Base-by-base conservation (phyloP, 371 early-diverging fungal species). In the Mortierella sp. region DNA sequence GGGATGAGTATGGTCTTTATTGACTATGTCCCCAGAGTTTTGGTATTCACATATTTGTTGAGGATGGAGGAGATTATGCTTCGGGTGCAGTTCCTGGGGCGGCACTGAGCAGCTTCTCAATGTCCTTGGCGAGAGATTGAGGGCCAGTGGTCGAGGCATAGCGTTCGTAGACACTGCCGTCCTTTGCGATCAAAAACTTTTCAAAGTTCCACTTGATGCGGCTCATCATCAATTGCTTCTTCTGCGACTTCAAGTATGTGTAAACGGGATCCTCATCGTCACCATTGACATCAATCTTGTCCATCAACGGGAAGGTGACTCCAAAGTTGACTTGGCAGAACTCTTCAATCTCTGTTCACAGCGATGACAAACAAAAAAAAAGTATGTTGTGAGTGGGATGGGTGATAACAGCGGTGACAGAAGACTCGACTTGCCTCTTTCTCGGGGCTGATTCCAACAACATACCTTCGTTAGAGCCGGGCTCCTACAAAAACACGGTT, bases 251-350 rank as follows among this genome's bases (percentile, higher is more conserved):
- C 46, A 96, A 72, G 73, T 83, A 95, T 45, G 85, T 80, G 80
- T 85, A 95, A 24, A 96, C 80, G 24, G 92, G 89, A 60, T 90
- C 83, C 60, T 83, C 90, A 37, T 92, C 79, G 25, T 85, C 78
- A 12, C 95, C 95, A 65, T 92, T 92, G 17, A 96, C 95, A 54
- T 93, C 90, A 52, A 95, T 83, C 79, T 94, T 94, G 57, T 92
- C 88, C 82, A 94, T 92, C 57, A 97, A 77, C 41, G 91, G 90
- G 87, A 95, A 96, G 2, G 87, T 80, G 17, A 94, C 92, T 29
- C 86, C 86, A 52, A 85, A 91, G 80, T 82, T 91, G 50, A 74
- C 47, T 62, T 76, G 73, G 80, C 93, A 95, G 68, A 92, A 90
- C 21, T 60, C 55, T n/a, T 76, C 81, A 56, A 94, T 93, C 48